These are phyloP conservation scores for Coemansia sp. DNA, from an alignment of 192 early-diverging fungal species.

Conservation along the genomic window DNA sequence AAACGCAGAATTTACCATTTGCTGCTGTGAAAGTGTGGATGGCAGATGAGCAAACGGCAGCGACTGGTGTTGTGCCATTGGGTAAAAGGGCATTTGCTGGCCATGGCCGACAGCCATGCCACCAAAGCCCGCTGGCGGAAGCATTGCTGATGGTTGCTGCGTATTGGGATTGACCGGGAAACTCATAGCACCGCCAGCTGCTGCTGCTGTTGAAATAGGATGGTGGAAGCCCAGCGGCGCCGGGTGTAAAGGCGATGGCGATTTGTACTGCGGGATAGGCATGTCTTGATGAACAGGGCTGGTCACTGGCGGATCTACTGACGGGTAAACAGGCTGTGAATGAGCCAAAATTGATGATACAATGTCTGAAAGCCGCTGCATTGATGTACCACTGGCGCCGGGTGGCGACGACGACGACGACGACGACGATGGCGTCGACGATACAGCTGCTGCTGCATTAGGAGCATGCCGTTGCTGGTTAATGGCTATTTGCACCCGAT, in stretches of 20 bases:
- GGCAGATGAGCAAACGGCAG: background rate
- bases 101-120: slow-evolving; percentile 34
- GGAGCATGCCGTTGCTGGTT: background rate
- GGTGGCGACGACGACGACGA: background rate
- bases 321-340: slow-evolving; percentile 30
- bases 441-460: too few relatives aligned
- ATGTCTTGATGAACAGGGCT: slow-evolving; percentile 6
- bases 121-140: slow-evolving; percentile 29
- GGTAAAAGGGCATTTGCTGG: slow-evolving; percentile 1
- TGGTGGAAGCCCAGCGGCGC: slow-evolving; percentile 22
- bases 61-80: background rate
- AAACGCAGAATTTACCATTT: background rate
- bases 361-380: slow-evolving; percentile 27
- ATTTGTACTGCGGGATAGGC: slow-evolving; percentile 15
- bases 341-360: slow-evolving; percentile 24
- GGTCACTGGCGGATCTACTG: background rate
- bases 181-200: slow-evolving; percentile 30
- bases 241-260: background rate
- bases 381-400: slow-evolving; percentile 1
- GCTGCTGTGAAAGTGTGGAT: too few relatives aligned
- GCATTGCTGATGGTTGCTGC: slow-evolving; percentile 2
- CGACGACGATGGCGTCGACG: background rate
- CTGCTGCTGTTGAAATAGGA: background rate
- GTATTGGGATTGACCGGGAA: slow-evolving; percentile 15
- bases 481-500: slow-evolving; percentile 38